Conservation (phyloP, 164 flowering plant genomes). For the Stephania cephalantha region DNA sequence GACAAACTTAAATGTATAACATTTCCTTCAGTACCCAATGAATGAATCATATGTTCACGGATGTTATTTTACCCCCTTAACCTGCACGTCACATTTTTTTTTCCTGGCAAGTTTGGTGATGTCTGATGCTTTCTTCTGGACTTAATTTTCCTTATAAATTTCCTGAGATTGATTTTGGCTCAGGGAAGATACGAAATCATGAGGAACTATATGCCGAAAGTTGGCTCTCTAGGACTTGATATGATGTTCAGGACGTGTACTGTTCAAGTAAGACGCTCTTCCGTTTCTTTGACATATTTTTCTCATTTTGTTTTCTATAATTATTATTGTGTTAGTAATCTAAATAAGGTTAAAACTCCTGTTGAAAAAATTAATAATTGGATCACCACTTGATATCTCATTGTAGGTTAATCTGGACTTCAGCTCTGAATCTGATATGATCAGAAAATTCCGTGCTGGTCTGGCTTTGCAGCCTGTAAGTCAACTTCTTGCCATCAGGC, state of each 20-base stretch:
- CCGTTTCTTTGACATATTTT: background rate
- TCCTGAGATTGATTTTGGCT: slow-evolving; percentile 28
- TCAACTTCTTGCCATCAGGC: slow-evolving; percentile 5
- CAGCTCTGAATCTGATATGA: slow-evolving; percentile 94
- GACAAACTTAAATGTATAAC: too few species aligned
- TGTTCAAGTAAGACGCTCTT: slow-evolving; percentile 65
- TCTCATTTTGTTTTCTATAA: background rate
- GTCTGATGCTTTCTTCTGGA: background rate
- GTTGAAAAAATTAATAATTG: background rate
- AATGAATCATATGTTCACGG: too few species aligned
- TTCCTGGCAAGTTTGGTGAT: background rate
- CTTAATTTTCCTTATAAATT: background rate
- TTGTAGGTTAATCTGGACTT: slow-evolving; percentile 93
- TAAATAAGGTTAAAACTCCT: background rate
- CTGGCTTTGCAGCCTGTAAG: slow-evolving; percentile 97
- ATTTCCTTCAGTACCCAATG: too few species aligned
- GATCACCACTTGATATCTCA: background rate
- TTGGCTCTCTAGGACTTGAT: slow-evolving; percentile 92
- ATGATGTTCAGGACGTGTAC: slow-evolving; percentile 99
- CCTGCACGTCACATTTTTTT: background rate
- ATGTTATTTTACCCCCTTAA: too few species aligned
- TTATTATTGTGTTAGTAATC: background rate
- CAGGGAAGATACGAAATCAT: slow-evolving; percentile 97
- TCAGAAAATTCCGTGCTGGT: slow-evolving; percentile 91
- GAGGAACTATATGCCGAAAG: slow-evolving; percentile 97